These are phyloP conservation scores for Kurtzmaniella quercitrusa DNA, from an alignment of 1,139 yeast species.

Conservation along the genomic window DNA sequence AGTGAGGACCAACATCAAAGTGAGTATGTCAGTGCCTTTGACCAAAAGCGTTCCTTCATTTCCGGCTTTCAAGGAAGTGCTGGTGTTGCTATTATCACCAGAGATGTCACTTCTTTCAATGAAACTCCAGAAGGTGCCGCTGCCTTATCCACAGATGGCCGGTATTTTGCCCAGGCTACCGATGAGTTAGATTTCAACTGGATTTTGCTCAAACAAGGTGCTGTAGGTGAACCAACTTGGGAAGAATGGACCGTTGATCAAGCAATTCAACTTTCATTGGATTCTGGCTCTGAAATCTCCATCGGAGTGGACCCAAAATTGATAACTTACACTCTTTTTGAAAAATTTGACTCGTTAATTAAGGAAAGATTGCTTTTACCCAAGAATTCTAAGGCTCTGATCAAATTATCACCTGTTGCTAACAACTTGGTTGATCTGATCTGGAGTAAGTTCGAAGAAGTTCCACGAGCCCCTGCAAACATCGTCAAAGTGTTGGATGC, in stretches of 20 bases:
- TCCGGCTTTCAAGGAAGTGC: constrained; percentile 95
- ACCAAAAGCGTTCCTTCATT: constrained; percentile 81
- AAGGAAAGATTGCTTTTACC: constrained; percentile 16
- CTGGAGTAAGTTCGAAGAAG: constrained; percentile 55
- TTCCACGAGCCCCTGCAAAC: constrained; percentile 44
- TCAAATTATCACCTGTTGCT: constrained; percentile 58
- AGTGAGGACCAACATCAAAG: constrained; percentile 94
- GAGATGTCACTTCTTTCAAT: constrained; percentile 60
- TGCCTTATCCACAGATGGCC: constrained; percentile 87
- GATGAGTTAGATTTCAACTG: constrained; percentile 88
- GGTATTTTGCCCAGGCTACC: constrained; percentile 88
- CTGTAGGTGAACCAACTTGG: constrained; percentile 76
- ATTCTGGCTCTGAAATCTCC: constrained; percentile 36
- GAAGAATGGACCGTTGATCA: constrained; percentile 75
- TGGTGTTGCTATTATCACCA: constrained; percentile 83
- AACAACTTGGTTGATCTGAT: constrained; percentile 73
- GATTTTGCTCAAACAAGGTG: constrained; percentile 78
- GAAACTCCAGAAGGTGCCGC: constrained; percentile 64
- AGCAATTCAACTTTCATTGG: constrained; percentile 50
- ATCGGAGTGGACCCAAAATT: constrained; percentile 61
- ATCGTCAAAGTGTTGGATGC: constrained; percentile 42
- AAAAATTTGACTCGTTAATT: constrained; percentile 22
- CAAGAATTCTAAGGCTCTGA: constrained; percentile 32
- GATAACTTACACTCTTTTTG: constrained; percentile 44
- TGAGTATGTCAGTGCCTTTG: constrained; percentile 77